These are phyloP conservation scores for Lentithecium fluviatile DNA, from an alignment of 495 filamentous ascomycete genomes.

Conservation along the genomic window DNA sequence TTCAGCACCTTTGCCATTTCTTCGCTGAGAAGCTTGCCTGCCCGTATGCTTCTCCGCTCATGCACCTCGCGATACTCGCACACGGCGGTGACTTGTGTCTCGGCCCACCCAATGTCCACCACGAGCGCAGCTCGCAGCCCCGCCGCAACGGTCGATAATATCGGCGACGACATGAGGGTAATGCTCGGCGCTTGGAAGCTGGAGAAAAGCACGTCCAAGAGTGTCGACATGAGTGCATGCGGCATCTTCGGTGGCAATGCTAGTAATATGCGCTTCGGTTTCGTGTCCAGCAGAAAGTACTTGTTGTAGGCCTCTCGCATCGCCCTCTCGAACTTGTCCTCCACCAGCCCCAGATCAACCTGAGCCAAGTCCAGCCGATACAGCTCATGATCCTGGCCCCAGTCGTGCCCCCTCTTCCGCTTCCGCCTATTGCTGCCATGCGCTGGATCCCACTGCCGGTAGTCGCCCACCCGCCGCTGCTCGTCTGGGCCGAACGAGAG, in stretches of 20 bases:
- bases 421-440: constrained; percentile 50
- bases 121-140: constrained; percentile 79
- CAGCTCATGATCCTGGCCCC: constrained; percentile 73
- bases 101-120: constrained; percentile 88
- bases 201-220: constrained; percentile 73
- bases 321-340: constrained; percentile 83
- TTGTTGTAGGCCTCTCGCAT: constrained; percentile 83
- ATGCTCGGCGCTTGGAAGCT: constrained; percentile 79
- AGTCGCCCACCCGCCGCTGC: constrained; percentile 79
- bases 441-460: constrained; percentile 64
- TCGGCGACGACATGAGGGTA: constrained; percentile 71
- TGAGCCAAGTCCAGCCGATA: constrained; percentile 74
- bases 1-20: constrained; percentile 66
- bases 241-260: constrained; percentile 76
- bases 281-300: constrained; percentile 69
- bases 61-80: constrained; percentile 85
- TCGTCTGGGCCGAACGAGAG: constrained; percentile 70
- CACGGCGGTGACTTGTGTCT: constrained; percentile 75
- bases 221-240: constrained; percentile 69
- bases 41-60: constrained; percentile 66
- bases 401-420: constrained; percentile 51
- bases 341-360: constrained; percentile 72
- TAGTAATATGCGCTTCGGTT: constrained; percentile 67
- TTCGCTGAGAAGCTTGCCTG: constrained; percentile 65
- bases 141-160: constrained; percentile 70